Conservation (phyloP, 805 yeast genomes). For the Metschnikowia koreensis region DNA sequence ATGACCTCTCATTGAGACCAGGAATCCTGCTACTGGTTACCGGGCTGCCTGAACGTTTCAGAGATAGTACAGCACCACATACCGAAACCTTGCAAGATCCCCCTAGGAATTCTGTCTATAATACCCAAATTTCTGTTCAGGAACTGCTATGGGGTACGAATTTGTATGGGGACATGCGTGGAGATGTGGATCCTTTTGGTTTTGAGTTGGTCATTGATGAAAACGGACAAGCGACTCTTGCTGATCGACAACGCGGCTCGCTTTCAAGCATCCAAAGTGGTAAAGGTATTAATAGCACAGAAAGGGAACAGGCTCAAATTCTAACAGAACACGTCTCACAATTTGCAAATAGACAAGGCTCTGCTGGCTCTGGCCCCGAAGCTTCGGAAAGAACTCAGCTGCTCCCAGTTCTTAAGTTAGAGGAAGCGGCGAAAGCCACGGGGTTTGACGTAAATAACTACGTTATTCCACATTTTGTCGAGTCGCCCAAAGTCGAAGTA, state of each 20-base stretch:
- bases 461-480: neutral
- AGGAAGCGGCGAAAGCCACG: neutral
- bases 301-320: neutral
- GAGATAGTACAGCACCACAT: too few relatives aligned
- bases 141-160: neutral
- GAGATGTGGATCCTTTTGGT: constrained; percentile 21
- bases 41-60: neutral
- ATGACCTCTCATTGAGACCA: neutral
- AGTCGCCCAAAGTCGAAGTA: neutral
- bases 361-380: neutral
- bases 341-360: neutral
- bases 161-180: neutral
- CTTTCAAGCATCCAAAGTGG: neutral
- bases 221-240: constrained; percentile 40
- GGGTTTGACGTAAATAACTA: neutral
- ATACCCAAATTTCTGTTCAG: neutral
- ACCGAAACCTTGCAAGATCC: neutral
- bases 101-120: neutral
- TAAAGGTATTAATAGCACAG: neutral
- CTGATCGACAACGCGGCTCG: constrained; percentile 6
- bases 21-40: neutral
- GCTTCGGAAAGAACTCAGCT: neutral
- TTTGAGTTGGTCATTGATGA: constrained; percentile 40
- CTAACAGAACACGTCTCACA: neutral
- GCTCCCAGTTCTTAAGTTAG: neutral